These are phyloP conservation scores for Urtica urens DNA, from an alignment of 306 rosid species.

Conservation along the genomic window DNA sequence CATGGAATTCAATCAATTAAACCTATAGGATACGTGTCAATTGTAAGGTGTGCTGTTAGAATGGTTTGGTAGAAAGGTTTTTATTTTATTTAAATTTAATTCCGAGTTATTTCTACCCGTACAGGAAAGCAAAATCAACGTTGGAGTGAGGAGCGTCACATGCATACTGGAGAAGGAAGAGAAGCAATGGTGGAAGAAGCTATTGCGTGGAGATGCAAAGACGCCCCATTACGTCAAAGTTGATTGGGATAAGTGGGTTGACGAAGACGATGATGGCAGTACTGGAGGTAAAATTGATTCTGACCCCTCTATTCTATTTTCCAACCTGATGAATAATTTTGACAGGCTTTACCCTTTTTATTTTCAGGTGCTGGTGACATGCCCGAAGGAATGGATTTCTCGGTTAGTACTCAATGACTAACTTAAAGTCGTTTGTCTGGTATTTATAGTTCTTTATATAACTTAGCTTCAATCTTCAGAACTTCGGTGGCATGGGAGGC, in stretches of 20 bases:
- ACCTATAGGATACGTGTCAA: too few species aligned
- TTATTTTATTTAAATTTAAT: background rate
- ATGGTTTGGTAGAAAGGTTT: too few species aligned
- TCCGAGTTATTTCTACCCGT: background rate
- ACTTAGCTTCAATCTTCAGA: constrained; percentile 37
- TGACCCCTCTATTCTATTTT: background rate
- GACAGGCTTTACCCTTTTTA: background rate
- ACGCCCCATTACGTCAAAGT: constrained; percentile 80
- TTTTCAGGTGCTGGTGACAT: constrained; percentile 35
- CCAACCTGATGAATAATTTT: background rate
- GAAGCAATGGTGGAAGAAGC: constrained; percentile 76
- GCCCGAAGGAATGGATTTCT: constrained; percentile 95
- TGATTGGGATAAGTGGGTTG: constrained; percentile 98
- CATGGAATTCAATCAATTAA: too few species aligned
- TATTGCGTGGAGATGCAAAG: constrained; percentile 63
- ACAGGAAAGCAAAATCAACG: constrained; percentile 82
- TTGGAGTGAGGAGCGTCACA: constrained; percentile 68
- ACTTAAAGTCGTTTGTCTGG: too few species aligned
- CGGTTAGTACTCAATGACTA: constrained; percentile 39
- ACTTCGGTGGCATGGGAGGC: constrained; percentile 59
- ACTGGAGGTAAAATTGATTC: background rate
- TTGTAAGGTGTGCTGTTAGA: too few species aligned
- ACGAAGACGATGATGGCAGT: constrained; percentile 78
- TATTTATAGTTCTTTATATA: background rate
- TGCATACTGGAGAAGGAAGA: constrained; percentile 79